phyloP scores from a whole-genome alignment of 208 protist genomes.

The Leishmania martiniquensis region DNA sequence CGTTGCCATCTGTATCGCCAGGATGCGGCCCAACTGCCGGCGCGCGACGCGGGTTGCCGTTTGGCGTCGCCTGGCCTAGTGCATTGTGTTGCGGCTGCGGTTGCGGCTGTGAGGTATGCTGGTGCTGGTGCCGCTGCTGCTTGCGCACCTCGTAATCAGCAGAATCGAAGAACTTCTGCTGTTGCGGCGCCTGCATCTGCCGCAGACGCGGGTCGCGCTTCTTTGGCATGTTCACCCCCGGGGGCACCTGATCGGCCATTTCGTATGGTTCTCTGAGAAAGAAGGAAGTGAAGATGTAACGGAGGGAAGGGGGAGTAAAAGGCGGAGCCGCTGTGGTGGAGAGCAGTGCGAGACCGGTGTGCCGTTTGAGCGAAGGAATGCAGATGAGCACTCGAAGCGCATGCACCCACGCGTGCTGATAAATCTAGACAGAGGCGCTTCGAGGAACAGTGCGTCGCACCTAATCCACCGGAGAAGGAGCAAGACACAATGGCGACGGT shows the following conservation, averaged over 20 bases:
- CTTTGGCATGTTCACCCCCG: constrained; percentile 89
- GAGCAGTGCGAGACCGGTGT: neutral
- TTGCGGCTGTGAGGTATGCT: constrained; percentile 1
- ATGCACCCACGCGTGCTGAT: neutral
- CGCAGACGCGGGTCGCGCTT: constrained; percentile 86
- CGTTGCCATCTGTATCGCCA: neutral
- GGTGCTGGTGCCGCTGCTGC: constrained; percentile 42
- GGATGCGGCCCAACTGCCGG: neutral
- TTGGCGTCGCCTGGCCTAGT: neutral
- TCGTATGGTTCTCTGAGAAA: neutral
- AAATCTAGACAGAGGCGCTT: neutral
- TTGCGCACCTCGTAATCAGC: constrained; percentile 88
- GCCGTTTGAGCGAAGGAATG: no score
- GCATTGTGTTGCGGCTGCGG: no score
- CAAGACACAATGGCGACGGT: neutral
- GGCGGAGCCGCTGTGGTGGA: neutral
- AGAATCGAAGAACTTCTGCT: constrained; percentile 89
- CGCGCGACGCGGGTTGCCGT: neutral
- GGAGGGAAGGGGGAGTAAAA: neutral
- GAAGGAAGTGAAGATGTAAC: neutral
- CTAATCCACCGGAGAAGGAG: no score
- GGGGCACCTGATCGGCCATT: constrained; percentile 41
- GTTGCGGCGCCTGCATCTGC: constrained; percentile 63
- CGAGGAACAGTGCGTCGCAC: no score
- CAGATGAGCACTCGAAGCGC: neutral